These are phyloP conservation scores for Leccinum pallidistipes DNA, from an alignment of 1,284 basidiomycete genomes.

Conservation along the genomic window DNA sequence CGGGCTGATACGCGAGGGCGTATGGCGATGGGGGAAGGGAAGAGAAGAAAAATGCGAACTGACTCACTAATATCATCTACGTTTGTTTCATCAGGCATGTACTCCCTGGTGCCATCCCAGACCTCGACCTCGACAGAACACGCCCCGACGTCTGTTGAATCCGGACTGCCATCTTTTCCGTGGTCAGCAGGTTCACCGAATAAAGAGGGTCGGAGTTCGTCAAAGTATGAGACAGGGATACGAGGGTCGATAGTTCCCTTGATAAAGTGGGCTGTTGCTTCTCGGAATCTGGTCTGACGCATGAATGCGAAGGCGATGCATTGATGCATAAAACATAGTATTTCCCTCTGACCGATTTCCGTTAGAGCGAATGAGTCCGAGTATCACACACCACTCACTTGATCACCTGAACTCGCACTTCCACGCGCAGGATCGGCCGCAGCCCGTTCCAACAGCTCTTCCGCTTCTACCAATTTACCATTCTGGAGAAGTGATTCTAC, in stretches of 20 bases:
- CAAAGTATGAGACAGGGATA: slow-evolving; percentile 73
- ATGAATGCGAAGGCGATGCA: slow-evolving; percentile 75
- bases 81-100: slow-evolving; percentile 60
- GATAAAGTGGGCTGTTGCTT: slow-evolving; percentile 73
- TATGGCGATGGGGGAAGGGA: slow-evolving; percentile 24
- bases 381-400: slow-evolving; percentile 11
- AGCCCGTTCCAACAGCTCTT: slow-evolving; percentile 53
- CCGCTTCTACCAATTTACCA: slow-evolving; percentile 65
- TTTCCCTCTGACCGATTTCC: slow-evolving; percentile 48
- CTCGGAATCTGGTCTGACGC: slow-evolving; percentile 70
- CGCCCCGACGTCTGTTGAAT: slow-evolving; percentile 38
- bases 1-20: slow-evolving; percentile 8
- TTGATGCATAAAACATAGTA: slow-evolving; percentile 74
- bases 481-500: slow-evolving; percentile 67
- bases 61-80: slow-evolving; percentile 79
- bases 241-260: slow-evolving; percentile 75
- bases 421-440: slow-evolving; percentile 17
- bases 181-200: slow-evolving; percentile 37
- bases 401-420: slow-evolving; percentile 6
- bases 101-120: slow-evolving; percentile 66
- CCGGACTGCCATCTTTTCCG: slow-evolving; percentile 35
- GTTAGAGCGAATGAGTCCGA: slow-evolving; percentile 3
- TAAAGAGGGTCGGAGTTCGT: slow-evolving; percentile 61
- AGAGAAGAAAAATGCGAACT: slow-evolving; percentile 17
- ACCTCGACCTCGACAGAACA: slow-evolving; percentile 59